Base-by-base conservation (phyloP, 148 eudicot species). In the Persicaria maculosa region DNA sequence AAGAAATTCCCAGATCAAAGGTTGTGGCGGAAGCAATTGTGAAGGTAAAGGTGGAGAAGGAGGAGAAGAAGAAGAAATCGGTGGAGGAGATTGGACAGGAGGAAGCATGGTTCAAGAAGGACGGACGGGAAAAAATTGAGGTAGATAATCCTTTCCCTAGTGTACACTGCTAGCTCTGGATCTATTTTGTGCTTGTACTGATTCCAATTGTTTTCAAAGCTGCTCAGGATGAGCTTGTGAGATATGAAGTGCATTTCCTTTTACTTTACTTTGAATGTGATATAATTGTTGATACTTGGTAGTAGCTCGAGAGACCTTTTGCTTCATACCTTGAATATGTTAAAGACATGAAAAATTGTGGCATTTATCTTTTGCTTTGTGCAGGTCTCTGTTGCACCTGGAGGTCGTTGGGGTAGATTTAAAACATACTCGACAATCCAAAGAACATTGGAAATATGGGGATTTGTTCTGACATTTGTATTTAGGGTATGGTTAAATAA, bases 381-480 rank as follows among this genome's bases (percentile, higher is more conserved):
- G 44, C 86, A 95, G 99, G 99, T 95, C 17, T 95, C 99, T 70
- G 97, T 95, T 84, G 87, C 91, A 44, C 96, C 99, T 83, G 99
- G 97, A 74, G 99, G 99, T 54, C 96, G 96, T 44, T 95, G 99
- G 99, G 89, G 74, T 82, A 87, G 94, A 81, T 95, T 95, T 75
- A 92, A 89, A 84, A 92, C 99, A 40, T 95, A 95, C 83, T 95
- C 99, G 44, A 95, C 99, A 16, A 87, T 95, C 68, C 99, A 95
- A 77, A 92, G 99, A 87, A 92, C 99, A 70, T 68, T 92, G 76
- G 99, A 95, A 77, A 95, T 95, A 53, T 95, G 99, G 99, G 99
- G 97, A 17, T 92, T 82, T 90, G 91, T 95, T 70, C 68, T 95
- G 40, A 83, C 86, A 71, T 92, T 95, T 83, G 65, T 88, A 75